A percentile compares a stretch with the other conserved stretches of the same genome.
phyloP scores from a whole-genome alignment of 805 yeast species.

The Ogataea nakhonphanomensis region DNA sequence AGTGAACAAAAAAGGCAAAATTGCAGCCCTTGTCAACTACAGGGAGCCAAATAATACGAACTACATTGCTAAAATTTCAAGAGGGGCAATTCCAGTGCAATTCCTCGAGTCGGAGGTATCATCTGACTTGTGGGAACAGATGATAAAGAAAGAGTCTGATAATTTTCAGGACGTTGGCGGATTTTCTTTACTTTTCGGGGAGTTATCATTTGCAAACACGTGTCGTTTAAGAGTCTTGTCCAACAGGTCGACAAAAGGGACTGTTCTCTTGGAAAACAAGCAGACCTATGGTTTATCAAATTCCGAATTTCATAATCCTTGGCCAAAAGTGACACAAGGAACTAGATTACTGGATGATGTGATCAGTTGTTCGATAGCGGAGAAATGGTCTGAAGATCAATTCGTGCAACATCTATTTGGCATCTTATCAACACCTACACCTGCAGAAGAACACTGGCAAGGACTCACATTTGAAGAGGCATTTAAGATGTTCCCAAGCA shows the following conservation, averaged over 20 bases:
- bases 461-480: conserved; percentile 26
- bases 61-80: conserved; percentile 31
- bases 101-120: conserved; percentile 32
- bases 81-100: conserved; percentile 44
- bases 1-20: conserved; percentile 45
- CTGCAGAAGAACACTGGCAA: conserved; percentile 31
- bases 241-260: conserved; percentile 39
- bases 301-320: conserved; percentile 60
- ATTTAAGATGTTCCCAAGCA: conserved; percentile 45
- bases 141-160: conserved; percentile 27
- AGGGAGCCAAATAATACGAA: conserved; percentile 42
- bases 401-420: conserved; percentile 52
- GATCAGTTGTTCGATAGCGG: conserved; percentile 28
- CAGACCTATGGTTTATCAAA: conserved; percentile 61
- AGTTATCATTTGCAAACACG: conserved; percentile 30
- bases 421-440: conserved; percentile 45
- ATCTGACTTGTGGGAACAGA: conserved; percentile 45
- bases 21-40: conserved; percentile 76
- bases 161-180: conserved; percentile 51
- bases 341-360: conserved; percentile 51
- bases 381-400: conserved; percentile 29
- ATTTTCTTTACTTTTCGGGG: conserved; percentile 58
- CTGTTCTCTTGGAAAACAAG: conserved; percentile 17
- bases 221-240: conserved; percentile 45
- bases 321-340: conserved; percentile 73